Conservation (phyloP, 1,284 basidiomycete species). For the Earliella scabrosa region DNA sequence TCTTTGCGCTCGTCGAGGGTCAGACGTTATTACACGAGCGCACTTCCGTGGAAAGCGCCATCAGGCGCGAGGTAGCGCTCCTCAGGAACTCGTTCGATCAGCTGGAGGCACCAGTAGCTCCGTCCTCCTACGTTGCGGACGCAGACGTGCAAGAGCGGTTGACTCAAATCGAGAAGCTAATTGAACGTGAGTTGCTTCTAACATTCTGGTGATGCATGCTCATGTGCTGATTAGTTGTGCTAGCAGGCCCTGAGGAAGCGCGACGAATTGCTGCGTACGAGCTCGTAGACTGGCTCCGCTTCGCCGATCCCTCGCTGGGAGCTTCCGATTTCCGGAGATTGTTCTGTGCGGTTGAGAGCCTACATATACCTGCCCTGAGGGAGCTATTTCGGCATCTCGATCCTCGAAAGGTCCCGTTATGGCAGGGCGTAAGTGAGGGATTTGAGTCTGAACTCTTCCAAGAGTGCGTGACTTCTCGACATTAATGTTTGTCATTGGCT, state of each 20-base stretch:
- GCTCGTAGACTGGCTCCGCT: slow-evolving; percentile 63
- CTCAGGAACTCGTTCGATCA: slow-evolving; percentile 40
- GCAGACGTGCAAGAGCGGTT: slow-evolving; percentile 45
- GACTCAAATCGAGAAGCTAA: slow-evolving; percentile 41
- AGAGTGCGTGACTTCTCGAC: slow-evolving; percentile 9
- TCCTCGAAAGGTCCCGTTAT: slow-evolving; percentile 43
- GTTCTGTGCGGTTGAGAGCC: slow-evolving; percentile 39
- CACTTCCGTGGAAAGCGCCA: slow-evolving; percentile 46
- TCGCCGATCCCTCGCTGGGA: slow-evolving; percentile 42
- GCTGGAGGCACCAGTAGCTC: slow-evolving; percentile 22
- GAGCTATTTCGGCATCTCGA: slow-evolving; percentile 48
- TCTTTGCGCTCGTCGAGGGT: slow-evolving; percentile 39
- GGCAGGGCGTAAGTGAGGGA: slow-evolving; percentile 35
- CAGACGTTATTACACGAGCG: slow-evolving; percentile 35
- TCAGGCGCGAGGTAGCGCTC: slow-evolving; percentile 50
- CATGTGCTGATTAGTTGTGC: not conserved
- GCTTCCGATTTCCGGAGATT: slow-evolving; percentile 45
- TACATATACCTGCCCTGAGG: slow-evolving; percentile 48
- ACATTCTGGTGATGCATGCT: too few species aligned
- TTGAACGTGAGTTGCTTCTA: slow-evolving; percentile 43
- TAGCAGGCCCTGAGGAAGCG: slow-evolving; percentile 40
- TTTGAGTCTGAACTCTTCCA: not conserved
- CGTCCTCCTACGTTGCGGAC: slow-evolving; percentile 5
- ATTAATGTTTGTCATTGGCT: not conserved
- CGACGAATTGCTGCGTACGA: slow-evolving; percentile 49